A percentile compares a stretch with the other conserved stretches of the same genome.
Evolutionary conservation across 352 stramenopile species (phyloP).

Genomic region (Nothophytophthora sp.): DNA sequence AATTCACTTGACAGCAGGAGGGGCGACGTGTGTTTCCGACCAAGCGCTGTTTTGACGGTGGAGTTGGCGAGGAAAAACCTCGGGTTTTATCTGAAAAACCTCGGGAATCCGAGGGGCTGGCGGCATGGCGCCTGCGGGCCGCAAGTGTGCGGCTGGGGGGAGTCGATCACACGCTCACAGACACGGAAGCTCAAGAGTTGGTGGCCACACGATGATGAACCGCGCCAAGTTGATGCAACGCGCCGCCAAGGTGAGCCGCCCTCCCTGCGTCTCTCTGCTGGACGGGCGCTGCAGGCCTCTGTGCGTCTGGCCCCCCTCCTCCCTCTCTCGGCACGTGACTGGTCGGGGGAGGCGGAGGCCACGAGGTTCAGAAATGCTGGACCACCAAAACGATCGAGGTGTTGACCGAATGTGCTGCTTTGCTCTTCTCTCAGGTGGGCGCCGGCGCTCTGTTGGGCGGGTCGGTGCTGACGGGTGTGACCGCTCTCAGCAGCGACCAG

Average conservation of each 20-base stretch:
- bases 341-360: no score
- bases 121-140: slow-evolving; percentile 17
- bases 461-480: slow-evolving; percentile 80
- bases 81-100: slow-evolving; percentile 16
- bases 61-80: slow-evolving; percentile 8
- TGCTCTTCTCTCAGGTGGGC: slow-evolving; percentile 45
- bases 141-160: slow-evolving; percentile 15
- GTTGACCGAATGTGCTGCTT: slow-evolving; percentile 1
- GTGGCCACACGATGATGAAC: slow-evolving; percentile 66
- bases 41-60: no score
- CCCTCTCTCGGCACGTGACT: no score
- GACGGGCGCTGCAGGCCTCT: slow-evolving; percentile 21
- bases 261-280: neutral
- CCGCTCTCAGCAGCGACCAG: slow-evolving; percentile 84
- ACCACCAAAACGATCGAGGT: slow-evolving; percentile 65
- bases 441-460: slow-evolving; percentile 67
- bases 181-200: slow-evolving; percentile 51
- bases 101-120: slow-evolving; percentile 10
- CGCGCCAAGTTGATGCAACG: slow-evolving; percentile 71
- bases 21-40: no score
- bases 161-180: slow-evolving; percentile 43
- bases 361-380: slow-evolving; percentile 23
- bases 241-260: slow-evolving; percentile 61
- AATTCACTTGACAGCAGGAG: no score
- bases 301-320: no score